Base-by-base conservation (phyloP, 1,284 basidiomycete genomes). In the Pyrrhoderma lamaoense region DNA sequence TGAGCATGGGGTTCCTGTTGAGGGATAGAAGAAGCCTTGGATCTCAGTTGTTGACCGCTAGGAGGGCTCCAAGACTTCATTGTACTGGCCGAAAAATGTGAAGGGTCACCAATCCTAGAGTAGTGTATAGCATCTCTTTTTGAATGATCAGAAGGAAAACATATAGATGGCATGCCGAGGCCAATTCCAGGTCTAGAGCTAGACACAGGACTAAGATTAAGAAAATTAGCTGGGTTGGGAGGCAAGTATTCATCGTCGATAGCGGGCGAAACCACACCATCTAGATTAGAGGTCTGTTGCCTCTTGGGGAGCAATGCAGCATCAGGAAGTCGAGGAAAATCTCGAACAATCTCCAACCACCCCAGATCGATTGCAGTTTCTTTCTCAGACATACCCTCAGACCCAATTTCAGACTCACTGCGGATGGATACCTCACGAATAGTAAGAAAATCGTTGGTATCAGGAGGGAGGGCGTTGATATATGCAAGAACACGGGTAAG, bases 271-370 rank as follows among this genome's bases (percentile, higher is more conserved):
- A 21, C n/a, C 4, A 40, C 14, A 40, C 7, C 19, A 40, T 21
- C n/a, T 14, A 7, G 38, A 16, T 14, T 5, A 16, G n/a, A 8
- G 19, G n/a, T 5, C 8, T 16, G 16, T 31, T 31, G n/a, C n/a
- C n/a, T 11, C 5, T 31, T 31, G 27, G 7, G 27, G 5, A 50
- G 3, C 19, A 19, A 16, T 7, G 38, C 45, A 14, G 25, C 3
- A n/a, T 47, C 45, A 8, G 51, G 51, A 4, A 45, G 51, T 13
- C 19, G 13, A 7, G 51, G 51, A 21, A 52, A 52, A 18, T 42
- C 34, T 8, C 35, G 23, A 8, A 52, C 27, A 4, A 52, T 39
- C 13, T 52, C 51, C 13, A 39, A 23, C 45, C 51, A 52, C 16
- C 35, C 34, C 0, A 31, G 22, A 21, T 36, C 50, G 3, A 31